Conservation (phyloP, 352 stramenopile species). For the Aphanomyces astaci region DNA sequence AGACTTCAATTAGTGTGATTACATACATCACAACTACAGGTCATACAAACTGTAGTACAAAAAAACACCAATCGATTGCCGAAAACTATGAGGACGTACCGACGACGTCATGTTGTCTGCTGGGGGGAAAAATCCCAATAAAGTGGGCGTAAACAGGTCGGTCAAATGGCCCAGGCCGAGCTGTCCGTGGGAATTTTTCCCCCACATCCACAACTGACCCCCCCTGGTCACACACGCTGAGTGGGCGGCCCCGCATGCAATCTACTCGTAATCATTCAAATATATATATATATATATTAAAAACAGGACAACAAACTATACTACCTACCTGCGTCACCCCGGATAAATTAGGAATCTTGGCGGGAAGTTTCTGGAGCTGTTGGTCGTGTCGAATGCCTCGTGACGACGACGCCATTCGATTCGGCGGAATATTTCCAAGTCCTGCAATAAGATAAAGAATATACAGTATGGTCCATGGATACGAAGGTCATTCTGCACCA, state of each 20-base stretch:
- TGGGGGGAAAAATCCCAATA: constrained; percentile 15
- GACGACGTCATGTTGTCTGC: background rate
- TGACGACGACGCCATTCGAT: constrained; percentile 36
- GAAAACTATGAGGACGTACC: too few relatives aligned
- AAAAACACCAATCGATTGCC: too few relatives aligned
- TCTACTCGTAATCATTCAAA: too few relatives aligned
- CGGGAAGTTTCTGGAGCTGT: constrained; percentile 50
- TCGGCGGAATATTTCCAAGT: constrained; percentile 47
- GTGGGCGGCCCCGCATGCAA: constrained; percentile 72
- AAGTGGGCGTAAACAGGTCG: constrained; percentile 22
- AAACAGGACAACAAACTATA: constrained; percentile 18
- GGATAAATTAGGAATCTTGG: background rate
- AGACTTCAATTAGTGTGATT: too few relatives aligned
- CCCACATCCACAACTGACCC: constrained; percentile 68
- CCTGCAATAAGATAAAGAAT: too few relatives aligned
- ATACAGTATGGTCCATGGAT: too few relatives aligned
- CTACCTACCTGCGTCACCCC: constrained; percentile 19
- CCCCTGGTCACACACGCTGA: constrained; percentile 50
- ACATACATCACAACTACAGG: too few relatives aligned
- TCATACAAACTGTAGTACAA: too few relatives aligned
- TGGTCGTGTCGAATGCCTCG: constrained; percentile 33
- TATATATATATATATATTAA: too few relatives aligned
- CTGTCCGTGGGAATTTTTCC: constrained; percentile 63
- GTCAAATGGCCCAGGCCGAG: constrained; percentile 53
- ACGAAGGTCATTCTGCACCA: too few relatives aligned